Conservation (phyloP, 2,329 filamentous ascomycete species). For the Penicillium sp. region DNA sequence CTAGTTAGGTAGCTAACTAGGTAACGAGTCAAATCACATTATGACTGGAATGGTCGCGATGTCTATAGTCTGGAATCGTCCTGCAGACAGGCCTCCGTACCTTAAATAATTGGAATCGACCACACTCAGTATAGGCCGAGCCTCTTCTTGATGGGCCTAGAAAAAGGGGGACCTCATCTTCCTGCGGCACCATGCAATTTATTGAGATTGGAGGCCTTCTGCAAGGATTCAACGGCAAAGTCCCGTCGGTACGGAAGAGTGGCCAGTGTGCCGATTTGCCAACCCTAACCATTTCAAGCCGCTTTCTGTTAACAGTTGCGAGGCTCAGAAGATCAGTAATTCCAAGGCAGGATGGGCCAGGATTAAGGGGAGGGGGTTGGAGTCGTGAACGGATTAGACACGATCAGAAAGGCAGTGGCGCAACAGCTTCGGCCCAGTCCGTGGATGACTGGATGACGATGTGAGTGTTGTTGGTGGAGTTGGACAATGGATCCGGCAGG, state of each 20-base stretch:
- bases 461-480: not conserved
- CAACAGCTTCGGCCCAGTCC: constrained; percentile 1
- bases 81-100: not conserved
- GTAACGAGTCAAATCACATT: not conserved
- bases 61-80: not conserved
- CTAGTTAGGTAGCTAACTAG: too few relatives aligned
- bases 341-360: not conserved
- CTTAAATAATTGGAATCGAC: constrained; percentile 15
- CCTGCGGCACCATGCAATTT: constrained; percentile 8
- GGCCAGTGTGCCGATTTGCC: not conserved
- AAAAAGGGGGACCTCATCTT: constrained; percentile 19
- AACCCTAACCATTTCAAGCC: not conserved
- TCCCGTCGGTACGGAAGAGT: constrained; percentile 1
- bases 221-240: constrained; percentile 8
- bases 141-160: not conserved
- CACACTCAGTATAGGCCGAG: constrained; percentile 4
- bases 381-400: not conserved
- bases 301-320: not conserved
- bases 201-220: constrained; percentile 10
- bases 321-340: too few relatives aligned
- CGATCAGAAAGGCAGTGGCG: not conserved
- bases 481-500: not conserved
- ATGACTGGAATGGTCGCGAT: not conserved
- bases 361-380: not conserved
- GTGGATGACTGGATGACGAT: not conserved